phyloP scores from a whole-genome alignment of 2,329 filamentous ascomycete species.

The Phaeosphaeria sp. region DNA sequence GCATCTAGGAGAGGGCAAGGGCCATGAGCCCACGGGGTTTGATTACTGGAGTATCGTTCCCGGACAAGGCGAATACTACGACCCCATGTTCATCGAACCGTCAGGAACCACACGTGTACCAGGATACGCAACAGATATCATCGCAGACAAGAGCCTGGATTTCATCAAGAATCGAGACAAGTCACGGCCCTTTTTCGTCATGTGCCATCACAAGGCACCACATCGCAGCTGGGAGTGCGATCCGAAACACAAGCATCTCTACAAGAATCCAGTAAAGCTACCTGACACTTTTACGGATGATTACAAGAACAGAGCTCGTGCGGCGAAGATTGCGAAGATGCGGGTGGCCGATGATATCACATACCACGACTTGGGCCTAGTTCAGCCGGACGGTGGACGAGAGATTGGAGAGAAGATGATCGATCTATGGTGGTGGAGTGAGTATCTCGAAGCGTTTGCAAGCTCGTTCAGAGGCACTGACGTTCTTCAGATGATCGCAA shows the following conservation, averaged over 20 bases:
- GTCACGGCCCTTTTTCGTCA: constrained; percentile 57
- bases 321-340: constrained; percentile 60
- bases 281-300: constrained; percentile 63
- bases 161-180: constrained; percentile 29
- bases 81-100: constrained; percentile 58
- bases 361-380: constrained; percentile 58
- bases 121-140: constrained; percentile 62
- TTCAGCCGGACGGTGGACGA: constrained; percentile 59
- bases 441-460: background rate
- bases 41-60: constrained; percentile 59
- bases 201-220: constrained; percentile 65
- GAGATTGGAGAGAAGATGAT: constrained; percentile 47
- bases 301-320: constrained; percentile 61
- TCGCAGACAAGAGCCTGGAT: constrained; percentile 58
- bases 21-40: constrained; percentile 55
- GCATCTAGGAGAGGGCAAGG: constrained; percentile 59
- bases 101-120: constrained; percentile 17
- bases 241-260: constrained; percentile 57
- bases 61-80: constrained; percentile 61
- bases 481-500: constrained; percentile 43
- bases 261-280: constrained; percentile 54
- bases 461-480: background rate
- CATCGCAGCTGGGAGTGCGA: constrained; percentile 62
- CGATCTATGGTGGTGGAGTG: constrained; percentile 7
- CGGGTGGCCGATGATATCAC: constrained; percentile 60